phyloP scores from a whole-genome alignment of 768 basidiomycete genomes.

The Boletus barrowsii region DNA sequence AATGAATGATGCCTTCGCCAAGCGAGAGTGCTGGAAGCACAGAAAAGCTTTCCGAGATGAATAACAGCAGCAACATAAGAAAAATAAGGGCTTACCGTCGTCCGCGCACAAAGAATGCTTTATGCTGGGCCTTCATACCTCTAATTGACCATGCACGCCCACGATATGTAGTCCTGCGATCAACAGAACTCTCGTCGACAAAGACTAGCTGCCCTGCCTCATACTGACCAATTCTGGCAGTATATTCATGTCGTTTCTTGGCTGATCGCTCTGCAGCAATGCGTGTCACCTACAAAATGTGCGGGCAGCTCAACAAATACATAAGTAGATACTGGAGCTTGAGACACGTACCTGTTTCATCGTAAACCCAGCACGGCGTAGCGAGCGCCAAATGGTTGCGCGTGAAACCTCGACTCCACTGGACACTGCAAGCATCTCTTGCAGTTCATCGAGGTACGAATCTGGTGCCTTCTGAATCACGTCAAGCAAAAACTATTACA shows the following conservation, averaged over 20 bases:
- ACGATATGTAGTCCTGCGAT: neutral
- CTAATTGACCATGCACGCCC: neutral
- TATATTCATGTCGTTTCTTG: neutral
- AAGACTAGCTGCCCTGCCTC: too few relatives aligned
- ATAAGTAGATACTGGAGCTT: too few relatives aligned
- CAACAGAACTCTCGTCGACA: too few relatives aligned
- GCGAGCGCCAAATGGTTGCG: neutral
- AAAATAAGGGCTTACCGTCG: neutral
- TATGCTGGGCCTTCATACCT: neutral
- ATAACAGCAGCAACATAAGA: neutral
- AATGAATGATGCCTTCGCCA: neutral
- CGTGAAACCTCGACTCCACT: neutral
- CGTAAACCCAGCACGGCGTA: neutral
- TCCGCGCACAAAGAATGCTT: slow-evolving; percentile 1
- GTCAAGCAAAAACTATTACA: neutral
- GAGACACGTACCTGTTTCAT: neutral
- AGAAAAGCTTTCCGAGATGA: neutral
- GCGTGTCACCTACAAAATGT: neutral
- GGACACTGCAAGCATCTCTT: neutral
- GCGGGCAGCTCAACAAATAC: too few relatives aligned
- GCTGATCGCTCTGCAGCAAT: neutral
- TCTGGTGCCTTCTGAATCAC: neutral
- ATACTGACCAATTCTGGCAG: neutral
- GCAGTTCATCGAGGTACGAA: neutral
- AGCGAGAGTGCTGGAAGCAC: neutral